Evolutionary conservation across 2,329 filamentous ascomycete species (phyloP), one percentile per base, ranked within the genome.

Genomic region (Clarireedia paspali): DNA sequence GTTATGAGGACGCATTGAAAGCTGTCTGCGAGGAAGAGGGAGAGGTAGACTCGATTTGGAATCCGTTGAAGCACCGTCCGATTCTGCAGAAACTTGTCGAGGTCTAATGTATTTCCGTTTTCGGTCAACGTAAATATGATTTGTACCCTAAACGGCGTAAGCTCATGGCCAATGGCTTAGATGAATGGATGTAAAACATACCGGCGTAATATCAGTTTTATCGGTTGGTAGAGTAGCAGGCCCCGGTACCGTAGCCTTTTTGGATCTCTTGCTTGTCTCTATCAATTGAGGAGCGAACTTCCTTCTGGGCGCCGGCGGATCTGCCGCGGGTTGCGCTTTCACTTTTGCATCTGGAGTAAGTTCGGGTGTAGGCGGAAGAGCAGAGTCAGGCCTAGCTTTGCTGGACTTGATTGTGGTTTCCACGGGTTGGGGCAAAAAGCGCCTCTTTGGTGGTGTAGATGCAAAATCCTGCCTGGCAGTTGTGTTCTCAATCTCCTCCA

Each of bases 241-340:
- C 5, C 77, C 78, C 1, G 77, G 70, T 63, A 90, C 85, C 20
- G 83, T 83, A 15, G 80, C 80, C 65, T 83, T 83, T 60, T 87
- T 82, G 36, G 84, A 83, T 53, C 90, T 79, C 64, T 84, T 82
- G 4, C 87, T 87, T 2, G 88, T 91, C 70, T 92, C 89, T 59
- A 95, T 85, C 55, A 95, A 75, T 65, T 92, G 86, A 12, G 90
- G 90, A 30, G 85, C 80, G 69, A 95, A 95, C 58, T 74, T 73
- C 60, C 78, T 75, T 63, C 60, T 62, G 20, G 56, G 61, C 50
- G 59, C 71, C 14, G 68, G 63, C 45, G 56, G 66, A 66, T 63
- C 68, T 67, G 60, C 57, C 64, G 59, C 63, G 60, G 57, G 66
- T 66, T 60, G 42, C 36, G 60, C 59, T 53, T 57, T 57, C 53